Percentiles rank a stretch among this genome's conserved stretches.
Conservation (phyloP, 768 basidiomycete genomes). For the Naganishia kalamii region DNA sequence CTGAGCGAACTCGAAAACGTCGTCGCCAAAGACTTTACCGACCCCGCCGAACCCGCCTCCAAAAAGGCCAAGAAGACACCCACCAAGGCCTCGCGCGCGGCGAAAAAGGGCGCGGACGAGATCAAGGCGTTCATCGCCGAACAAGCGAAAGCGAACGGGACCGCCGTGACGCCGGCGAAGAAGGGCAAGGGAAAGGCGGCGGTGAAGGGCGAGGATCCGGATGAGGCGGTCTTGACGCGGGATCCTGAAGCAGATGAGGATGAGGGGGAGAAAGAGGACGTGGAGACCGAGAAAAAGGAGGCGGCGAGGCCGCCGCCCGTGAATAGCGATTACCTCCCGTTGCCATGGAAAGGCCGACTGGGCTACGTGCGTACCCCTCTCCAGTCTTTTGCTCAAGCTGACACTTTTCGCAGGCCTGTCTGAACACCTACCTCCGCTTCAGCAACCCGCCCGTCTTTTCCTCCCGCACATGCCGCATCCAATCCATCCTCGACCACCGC, state of each 20-base stretch:
- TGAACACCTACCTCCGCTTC: constrained; percentile 25
- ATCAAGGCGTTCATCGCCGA: constrained; percentile 25
- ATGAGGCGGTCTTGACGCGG: background rate
- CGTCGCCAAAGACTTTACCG: constrained; percentile 12
- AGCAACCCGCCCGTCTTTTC: constrained; percentile 24
- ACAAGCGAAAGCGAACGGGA: constrained; percentile 14
- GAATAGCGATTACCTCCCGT: constrained; percentile 22
- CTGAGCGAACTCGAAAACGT: constrained; percentile 1
- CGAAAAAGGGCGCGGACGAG: constrained; percentile 25
- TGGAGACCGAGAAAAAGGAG: constrained; percentile 14
- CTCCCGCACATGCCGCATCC: constrained; percentile 22
- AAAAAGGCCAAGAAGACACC: constrained; percentile 21
- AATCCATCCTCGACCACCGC: constrained; percentile 22
- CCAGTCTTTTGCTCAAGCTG: background rate
- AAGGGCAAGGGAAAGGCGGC: background rate
- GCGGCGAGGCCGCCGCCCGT: constrained; percentile 22
- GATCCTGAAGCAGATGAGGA: constrained; percentile 13
- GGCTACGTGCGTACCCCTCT: constrained; percentile 15
- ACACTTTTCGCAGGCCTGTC: constrained; percentile 12
- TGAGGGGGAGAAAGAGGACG: constrained; percentile 3
- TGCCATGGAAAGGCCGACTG: constrained; percentile 25
- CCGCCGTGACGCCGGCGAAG: background rate
- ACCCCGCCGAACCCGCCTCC: constrained; percentile 1
- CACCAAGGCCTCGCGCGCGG: constrained; percentile 21
- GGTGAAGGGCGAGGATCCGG: constrained; percentile 7